Evolutionary conservation across 768 basidiomycete species (phyloP).

Genomic region (Kwoniella europaea): DNA sequence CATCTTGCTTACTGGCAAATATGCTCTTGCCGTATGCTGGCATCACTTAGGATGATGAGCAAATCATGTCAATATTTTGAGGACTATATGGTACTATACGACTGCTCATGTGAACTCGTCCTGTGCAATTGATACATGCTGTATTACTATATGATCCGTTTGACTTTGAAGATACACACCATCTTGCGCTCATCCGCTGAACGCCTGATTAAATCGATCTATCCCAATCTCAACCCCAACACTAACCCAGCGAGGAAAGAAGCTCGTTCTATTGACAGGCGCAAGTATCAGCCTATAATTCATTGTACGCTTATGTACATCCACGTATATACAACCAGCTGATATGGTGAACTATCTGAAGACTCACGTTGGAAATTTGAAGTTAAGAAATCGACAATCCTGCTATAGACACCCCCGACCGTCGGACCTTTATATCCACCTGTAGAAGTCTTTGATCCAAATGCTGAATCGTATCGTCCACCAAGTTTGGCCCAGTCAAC

Average conservation of each 20-base stretch:
- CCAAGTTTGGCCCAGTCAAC: slow-evolving; percentile 79
- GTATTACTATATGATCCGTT: no score
- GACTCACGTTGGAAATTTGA: slow-evolving; percentile 84
- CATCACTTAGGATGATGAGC: no score
- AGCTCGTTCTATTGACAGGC: slow-evolving; percentile 63
- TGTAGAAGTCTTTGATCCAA: slow-evolving; percentile 68
- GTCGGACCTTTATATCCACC: slow-evolving; percentile 67
- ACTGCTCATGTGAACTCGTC: no score
- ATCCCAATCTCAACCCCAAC: slow-evolving; percentile 82
- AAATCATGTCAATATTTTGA: no score
- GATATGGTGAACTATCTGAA: neutral
- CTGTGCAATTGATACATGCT: no score
- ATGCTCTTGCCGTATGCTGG: no score
- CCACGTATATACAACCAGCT: no score
- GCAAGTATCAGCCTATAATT: slow-evolving; percentile 5
- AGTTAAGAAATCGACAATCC: slow-evolving; percentile 72
- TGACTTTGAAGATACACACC: no score
- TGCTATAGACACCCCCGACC: slow-evolving; percentile 68
- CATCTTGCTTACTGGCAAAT: no score
- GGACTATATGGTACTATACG: no score
- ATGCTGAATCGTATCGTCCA: slow-evolving; percentile 71
- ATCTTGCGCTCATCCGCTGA: no score
- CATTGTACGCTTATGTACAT: no score
- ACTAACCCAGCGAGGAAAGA: slow-evolving; percentile 83
- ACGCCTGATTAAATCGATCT: slow-evolving; percentile 1